Evolutionary conservation across 2,329 filamentous ascomycete genomes (phyloP), one percentile per base, ranked within the genome.

Genomic region (Nothophoma quercina): DNA sequence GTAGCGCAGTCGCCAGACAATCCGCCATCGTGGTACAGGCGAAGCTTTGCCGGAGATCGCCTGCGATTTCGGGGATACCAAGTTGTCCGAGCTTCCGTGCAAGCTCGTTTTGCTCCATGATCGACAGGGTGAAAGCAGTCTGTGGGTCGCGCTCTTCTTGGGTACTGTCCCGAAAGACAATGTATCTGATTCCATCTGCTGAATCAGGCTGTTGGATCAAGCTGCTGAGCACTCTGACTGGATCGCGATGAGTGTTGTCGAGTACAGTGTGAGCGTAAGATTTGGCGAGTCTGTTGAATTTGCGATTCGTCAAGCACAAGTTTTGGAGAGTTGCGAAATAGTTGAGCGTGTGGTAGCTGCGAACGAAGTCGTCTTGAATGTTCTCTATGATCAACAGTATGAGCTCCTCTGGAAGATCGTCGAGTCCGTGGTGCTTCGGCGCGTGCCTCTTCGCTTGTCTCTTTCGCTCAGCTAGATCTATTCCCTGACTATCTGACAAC

Each of bases 271-370:
- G 42, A 4, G 50, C 28, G 15, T 40, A 45, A 18, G 39, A 33
- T 18, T 32, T 44, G n/a, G 38, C 22, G 13, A 55, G 40, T 10
- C 40, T 34, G 28, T 50, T 49, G 3, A 55, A 22, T 7, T 25
- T 41, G 8, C 22, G 34, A 16, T 41, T 55, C 15, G 51, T 55
- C 22, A 55, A 44, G 26, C 38, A 35, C 12, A 55, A 40, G 25
- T 30, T 49, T 26, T 50, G 46, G 2, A 55, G 26, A 5, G 40
- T 16, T 8, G n/a, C 16, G 15, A 19, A 7, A 10, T 40, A 23
- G 8, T 23, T 15, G 10, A 26, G 5, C 8, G n/a, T 23, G n/a
- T 28, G 10, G 15, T 8, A 3, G 25, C 16, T 26, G 9, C 36
- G 36, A 13, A 28, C 2, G 10, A 40, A 6, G 9, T 13, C 12